Evolutionary conservation across 768 basidiomycete genomes (phyloP).

Genomic region (Hortiboletus campestris): DNA sequence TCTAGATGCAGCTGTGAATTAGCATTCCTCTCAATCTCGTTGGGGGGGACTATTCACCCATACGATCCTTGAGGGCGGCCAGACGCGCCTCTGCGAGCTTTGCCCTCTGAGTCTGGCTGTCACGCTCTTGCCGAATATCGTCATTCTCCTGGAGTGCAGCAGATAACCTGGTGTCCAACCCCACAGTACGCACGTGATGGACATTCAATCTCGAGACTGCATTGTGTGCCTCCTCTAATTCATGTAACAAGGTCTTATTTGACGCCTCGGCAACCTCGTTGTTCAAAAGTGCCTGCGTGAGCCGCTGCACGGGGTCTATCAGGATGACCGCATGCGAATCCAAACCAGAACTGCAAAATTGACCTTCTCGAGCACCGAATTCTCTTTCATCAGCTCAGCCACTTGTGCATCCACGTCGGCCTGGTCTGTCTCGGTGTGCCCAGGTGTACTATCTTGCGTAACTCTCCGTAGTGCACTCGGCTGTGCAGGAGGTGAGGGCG

Average conservation of each 20-base stretch:
- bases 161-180: slow-evolving; percentile 66
- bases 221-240: slow-evolving; percentile 70
- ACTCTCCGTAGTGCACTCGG: slow-evolving; percentile 11
- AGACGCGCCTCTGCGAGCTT: slow-evolving; percentile 66
- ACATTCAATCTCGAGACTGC: slow-evolving; percentile 65
- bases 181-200: slow-evolving; percentile 67
- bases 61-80: slow-evolving; percentile 62
- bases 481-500: slow-evolving; percentile 19
- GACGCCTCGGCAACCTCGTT: slow-evolving; percentile 80
- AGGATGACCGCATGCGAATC: not conserved
- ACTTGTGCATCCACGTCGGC: slow-evolving; percentile 35
- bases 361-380: slow-evolving; percentile 51
- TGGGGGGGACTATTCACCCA: slow-evolving; percentile 40
- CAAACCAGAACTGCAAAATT: not conserved
- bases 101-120: slow-evolving; percentile 65
- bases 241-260: slow-evolving; percentile 67
- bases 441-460: slow-evolving; percentile 11
- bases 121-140: slow-evolving; percentile 81
- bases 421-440: slow-evolving; percentile 10
- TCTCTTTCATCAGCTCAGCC: slow-evolving; percentile 50
- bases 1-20: slow-evolving; percentile 38
- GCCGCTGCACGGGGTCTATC: slow-evolving; percentile 45
- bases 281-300: slow-evolving; percentile 77
- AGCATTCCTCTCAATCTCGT: not conserved
- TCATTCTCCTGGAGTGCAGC: slow-evolving; percentile 72